These are phyloP conservation scores for Galeopsis tetrahit DNA, from an alignment of 257 asterid species.

Conservation along the genomic window DNA sequence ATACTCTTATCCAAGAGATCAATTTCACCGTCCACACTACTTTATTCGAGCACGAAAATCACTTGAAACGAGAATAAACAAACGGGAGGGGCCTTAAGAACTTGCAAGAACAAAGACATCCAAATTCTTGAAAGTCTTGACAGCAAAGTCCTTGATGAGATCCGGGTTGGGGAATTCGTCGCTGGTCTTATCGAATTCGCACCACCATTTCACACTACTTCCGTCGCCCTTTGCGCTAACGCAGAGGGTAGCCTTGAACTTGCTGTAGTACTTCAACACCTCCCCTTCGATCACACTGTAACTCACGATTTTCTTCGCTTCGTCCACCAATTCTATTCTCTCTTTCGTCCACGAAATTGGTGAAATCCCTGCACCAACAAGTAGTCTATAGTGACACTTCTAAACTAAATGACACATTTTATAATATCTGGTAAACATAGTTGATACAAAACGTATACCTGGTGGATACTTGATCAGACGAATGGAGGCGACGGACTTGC, in stretches of 20 bases:
- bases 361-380: slow-evolving; percentile 46
- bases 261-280: slow-evolving; percentile 60
- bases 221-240: slow-evolving; percentile 58
- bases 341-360: slow-evolving; percentile 54
- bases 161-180: slow-evolving; percentile 68
- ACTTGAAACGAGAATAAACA: not conserved
- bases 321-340: slow-evolving; percentile 73
- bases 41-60: not conserved
- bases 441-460: slow-evolving; percentile 37
- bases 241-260: slow-evolving; percentile 52
- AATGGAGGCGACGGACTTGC: slow-evolving; percentile 64
- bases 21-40: not conserved
- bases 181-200: slow-evolving; percentile 69
- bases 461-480: slow-evolving; percentile 60
- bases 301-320: slow-evolving; percentile 48
- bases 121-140: slow-evolving; percentile 65
- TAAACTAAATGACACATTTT: no score
- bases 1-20: not conserved
- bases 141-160: slow-evolving; percentile 68
- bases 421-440: no score
- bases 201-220: slow-evolving; percentile 62
- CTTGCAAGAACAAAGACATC: slow-evolving; percentile 61
- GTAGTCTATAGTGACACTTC: no score
- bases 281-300: slow-evolving; percentile 74
- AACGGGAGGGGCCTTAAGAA: not conserved